Evolutionary conservation across 768 basidiomycete genomes (phyloP).

Genomic region (Leccinum rimulosum): DNA sequence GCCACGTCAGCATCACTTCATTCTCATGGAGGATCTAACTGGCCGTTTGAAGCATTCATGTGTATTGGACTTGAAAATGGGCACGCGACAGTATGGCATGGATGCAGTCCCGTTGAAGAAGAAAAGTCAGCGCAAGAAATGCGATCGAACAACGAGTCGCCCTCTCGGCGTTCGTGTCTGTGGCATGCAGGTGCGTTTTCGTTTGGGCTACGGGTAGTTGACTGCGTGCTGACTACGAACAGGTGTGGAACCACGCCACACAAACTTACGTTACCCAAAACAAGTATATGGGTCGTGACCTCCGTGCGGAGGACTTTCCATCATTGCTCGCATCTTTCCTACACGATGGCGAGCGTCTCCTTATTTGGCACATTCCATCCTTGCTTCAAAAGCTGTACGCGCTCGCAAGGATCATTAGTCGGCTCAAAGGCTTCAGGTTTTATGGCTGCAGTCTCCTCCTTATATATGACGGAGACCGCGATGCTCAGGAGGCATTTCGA

Average conservation of each 20-base stretch:
- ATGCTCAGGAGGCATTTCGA: slow-evolving; percentile 76
- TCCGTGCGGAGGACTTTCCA: slow-evolving; percentile 83
- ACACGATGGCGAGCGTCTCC: slow-evolving; percentile 74
- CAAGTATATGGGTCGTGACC: slow-evolving; percentile 93
- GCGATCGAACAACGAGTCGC: slow-evolving; percentile 92
- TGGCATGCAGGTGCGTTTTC: slow-evolving; percentile 89
- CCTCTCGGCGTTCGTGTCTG: slow-evolving; percentile 90
- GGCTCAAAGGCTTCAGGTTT: slow-evolving; percentile 93
- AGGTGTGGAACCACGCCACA: slow-evolving; percentile 92
- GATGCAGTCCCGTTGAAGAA: slow-evolving; percentile 91
- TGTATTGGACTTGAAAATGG: slow-evolving; percentile 99
- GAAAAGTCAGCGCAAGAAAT: slow-evolving; percentile 98
- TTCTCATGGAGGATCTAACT: slow-evolving; percentile 98
- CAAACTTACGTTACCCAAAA: slow-evolving; percentile 89
- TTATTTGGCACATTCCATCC: slow-evolving; percentile 89
- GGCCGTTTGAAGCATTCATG: slow-evolving; percentile 89
- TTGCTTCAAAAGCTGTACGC: slow-evolving; percentile 90
- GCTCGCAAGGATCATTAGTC: slow-evolving; percentile 87
- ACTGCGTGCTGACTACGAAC: slow-evolving; percentile 9
- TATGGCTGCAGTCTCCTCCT: slow-evolving; percentile 96
- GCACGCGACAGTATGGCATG: slow-evolving; percentile 98
- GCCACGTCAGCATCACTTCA: slow-evolving; percentile 94
- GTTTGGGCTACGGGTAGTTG: background rate
- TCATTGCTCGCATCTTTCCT: slow-evolving; percentile 81
- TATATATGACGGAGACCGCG: slow-evolving; percentile 95